Conservation (phyloP, 2,329 filamentous ascomycete species). For the Didymella pomorum region DNA sequence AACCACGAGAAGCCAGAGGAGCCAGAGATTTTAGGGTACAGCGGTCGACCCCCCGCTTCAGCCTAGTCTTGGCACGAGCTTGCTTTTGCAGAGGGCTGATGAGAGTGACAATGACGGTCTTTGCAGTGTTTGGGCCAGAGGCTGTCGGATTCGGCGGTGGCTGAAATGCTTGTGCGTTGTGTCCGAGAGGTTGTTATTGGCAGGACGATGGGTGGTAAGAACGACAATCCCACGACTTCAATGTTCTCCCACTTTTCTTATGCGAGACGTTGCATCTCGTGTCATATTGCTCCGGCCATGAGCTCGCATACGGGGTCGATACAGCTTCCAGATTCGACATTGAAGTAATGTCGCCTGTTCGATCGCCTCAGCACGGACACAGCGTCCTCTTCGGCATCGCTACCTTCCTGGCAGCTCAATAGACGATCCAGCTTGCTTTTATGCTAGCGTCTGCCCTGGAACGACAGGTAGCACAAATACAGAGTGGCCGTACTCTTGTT, state of each 20-base stretch:
- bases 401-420: slow-evolving; percentile 26
- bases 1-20: slow-evolving; percentile 44
- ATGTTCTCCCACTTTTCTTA: slow-evolving; percentile 40
- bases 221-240: slow-evolving; percentile 38
- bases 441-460: slow-evolving; percentile 28
- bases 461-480: slow-evolving; percentile 40
- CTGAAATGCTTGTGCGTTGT: slow-evolving; percentile 52
- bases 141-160: slow-evolving; percentile 50
- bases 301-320: slow-evolving; percentile 30
- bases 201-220: slow-evolving; percentile 35
- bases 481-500: slow-evolving; percentile 7
- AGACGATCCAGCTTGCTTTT: slow-evolving; percentile 35
- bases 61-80: slow-evolving; percentile 49
- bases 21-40: slow-evolving; percentile 49
- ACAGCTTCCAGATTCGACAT: slow-evolving; percentile 40
- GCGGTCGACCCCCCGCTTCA: slow-evolving; percentile 47
- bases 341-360: slow-evolving; percentile 41
- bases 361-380: slow-evolving; percentile 42
- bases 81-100: slow-evolving; percentile 50
- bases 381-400: slow-evolving; percentile 35
- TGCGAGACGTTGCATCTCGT: slow-evolving; percentile 43
- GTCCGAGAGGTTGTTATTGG: slow-evolving; percentile 44
- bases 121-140: slow-evolving; percentile 49
- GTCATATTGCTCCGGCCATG: slow-evolving; percentile 43
- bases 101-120: slow-evolving; percentile 44